These are phyloP conservation scores for Ophiognomonia clavigignenti-juglandacearum DNA, from an alignment of 2,329 filamentous ascomycete species.

Conservation along the genomic window DNA sequence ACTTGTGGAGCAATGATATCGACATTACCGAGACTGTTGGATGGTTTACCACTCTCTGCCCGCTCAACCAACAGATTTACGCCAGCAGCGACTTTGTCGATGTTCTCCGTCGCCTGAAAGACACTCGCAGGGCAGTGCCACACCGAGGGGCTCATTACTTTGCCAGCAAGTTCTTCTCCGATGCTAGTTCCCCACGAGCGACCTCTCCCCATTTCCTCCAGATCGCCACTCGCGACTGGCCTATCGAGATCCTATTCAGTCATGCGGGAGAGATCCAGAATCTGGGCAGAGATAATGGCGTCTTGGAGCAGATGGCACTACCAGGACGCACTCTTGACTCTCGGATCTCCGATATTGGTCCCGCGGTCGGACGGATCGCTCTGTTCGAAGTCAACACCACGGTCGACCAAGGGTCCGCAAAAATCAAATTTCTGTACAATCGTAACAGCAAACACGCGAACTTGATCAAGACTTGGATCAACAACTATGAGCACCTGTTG, in stretches of 20 bases:
- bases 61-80: conserved; percentile 40
- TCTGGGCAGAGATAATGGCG: conserved; percentile 40
- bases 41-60: conserved; percentile 55
- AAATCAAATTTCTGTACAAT: conserved; percentile 42
- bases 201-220: conserved; percentile 10
- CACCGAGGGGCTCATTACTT: conserved; percentile 25
- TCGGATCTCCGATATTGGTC: conserved; percentile 38
- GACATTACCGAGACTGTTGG: conserved; percentile 54
- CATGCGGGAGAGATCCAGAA: conserved; percentile 46
- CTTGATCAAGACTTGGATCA: conserved; percentile 41
- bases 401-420: conserved; percentile 39
- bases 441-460: conserved; percentile 35
- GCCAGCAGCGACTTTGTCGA: conserved; percentile 44
- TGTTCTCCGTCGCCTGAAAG: conserved; percentile 49
- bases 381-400: conserved; percentile 47
- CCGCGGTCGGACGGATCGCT: conserved; percentile 41
- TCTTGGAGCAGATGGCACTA: conserved; percentile 42
- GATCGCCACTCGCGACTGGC: conserved; percentile 31
- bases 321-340: conserved; percentile 34
- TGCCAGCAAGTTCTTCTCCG: conserved; percentile 30
- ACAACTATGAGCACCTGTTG: conserved; percentile 40
- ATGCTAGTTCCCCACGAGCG: conserved; percentile 21
- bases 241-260: conserved; percentile 56
- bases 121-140: conserved; percentile 36
- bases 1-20: conserved; percentile 37